Conservation (phyloP, 805 yeast species). For the Pichia rugopelliculosa region DNA sequence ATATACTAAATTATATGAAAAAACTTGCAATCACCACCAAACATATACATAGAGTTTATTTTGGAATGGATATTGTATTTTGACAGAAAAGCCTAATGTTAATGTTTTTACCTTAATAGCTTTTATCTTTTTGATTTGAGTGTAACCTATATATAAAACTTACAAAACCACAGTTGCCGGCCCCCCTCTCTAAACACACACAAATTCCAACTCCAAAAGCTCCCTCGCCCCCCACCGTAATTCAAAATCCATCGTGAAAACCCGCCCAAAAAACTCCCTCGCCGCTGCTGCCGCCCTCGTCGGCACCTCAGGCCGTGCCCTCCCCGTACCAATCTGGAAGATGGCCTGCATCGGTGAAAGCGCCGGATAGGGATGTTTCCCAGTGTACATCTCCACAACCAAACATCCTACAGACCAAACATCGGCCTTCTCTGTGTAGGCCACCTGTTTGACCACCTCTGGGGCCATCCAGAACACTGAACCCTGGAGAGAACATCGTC, state of each 20-base stretch:
- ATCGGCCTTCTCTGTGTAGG: conserved; percentile 88
- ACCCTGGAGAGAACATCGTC: conserved; percentile 84
- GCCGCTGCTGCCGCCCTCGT: conserved; percentile 58
- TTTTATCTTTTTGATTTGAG: no score
- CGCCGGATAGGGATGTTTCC: conserved; percentile 92
- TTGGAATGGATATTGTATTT: no score
- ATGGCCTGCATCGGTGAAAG: conserved; percentile 96
- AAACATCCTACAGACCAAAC: conserved; percentile 97
- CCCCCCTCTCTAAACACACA: no score
- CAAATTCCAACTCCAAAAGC: not conserved
- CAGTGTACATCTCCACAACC: conserved; percentile 91
- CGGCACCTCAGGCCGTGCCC: conserved; percentile 71
- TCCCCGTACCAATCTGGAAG: conserved; percentile 81
- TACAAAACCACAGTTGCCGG: no score
- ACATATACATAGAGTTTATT: no score
- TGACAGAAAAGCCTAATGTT: no score
- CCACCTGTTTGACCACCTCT: conserved; percentile 90
- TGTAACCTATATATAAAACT: no score
- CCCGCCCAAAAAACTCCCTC: not conserved
- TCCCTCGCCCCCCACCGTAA: not conserved
- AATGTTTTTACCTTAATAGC: no score
- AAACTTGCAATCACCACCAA: no score
- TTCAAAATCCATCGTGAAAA: no score
- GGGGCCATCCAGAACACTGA: conserved; percentile 99
- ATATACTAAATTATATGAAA: no score